Evolutionary conservation across 2,329 filamentous ascomycete species (phyloP).

Genomic region (Laburnicola sp.): DNA sequence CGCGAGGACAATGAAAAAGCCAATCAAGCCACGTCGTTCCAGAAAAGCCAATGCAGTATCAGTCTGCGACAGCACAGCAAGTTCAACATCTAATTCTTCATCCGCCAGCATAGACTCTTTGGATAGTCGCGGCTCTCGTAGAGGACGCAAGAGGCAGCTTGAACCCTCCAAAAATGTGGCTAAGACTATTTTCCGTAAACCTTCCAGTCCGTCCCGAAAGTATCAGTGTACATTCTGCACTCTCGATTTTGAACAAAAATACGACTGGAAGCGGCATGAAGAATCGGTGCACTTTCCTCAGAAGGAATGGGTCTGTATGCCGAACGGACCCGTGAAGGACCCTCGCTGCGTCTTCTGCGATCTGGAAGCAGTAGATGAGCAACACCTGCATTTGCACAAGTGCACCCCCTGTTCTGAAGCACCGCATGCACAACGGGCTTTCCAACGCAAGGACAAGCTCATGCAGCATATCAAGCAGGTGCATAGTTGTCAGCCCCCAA

Average conservation of each 20-base stretch:
- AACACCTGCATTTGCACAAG: conserved; percentile 55
- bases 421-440: conserved; percentile 54
- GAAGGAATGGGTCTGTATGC: conserved; percentile 62
- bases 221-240: conserved; percentile 59
- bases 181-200: conserved; percentile 19
- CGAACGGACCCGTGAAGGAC: conserved; percentile 52
- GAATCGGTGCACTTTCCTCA: conserved; percentile 64
- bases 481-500: conserved; percentile 50
- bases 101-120: conserved; percentile 23
- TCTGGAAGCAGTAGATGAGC: conserved; percentile 45
- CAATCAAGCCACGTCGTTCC: conserved; percentile 1
- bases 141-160: conserved; percentile 28
- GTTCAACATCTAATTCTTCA: conserved; percentile 24
- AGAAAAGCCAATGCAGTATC: conserved; percentile 11
- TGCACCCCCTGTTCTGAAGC: conserved; percentile 60
- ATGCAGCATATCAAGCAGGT: conserved; percentile 54
- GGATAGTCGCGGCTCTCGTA: conserved; percentile 21
- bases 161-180: conserved; percentile 9
- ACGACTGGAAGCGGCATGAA: conserved; percentile 65
- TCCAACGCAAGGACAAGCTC: conserved; percentile 56
- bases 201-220: conserved; percentile 30
- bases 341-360: conserved; percentile 55
- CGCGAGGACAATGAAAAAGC: conserved; percentile 7
- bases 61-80: conserved; percentile 16
- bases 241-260: conserved; percentile 55